Evolutionary conservation across 805 yeast genomes (phyloP), one percentile per base, ranked within the genome.

Genomic region (Kodamaea kakaduensis): DNA sequence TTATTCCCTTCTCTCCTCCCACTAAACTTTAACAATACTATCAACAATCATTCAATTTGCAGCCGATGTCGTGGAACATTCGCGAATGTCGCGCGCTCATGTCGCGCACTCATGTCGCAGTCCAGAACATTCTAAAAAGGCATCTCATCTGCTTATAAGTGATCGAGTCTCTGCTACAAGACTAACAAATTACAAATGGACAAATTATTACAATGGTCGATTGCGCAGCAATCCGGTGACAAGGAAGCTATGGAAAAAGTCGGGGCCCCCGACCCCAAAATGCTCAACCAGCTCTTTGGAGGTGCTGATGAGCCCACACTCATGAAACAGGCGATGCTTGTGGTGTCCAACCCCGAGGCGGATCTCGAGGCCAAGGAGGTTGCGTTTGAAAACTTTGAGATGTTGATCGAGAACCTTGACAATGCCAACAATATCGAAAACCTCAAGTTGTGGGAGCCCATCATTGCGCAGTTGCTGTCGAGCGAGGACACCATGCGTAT

Each of bases 391-490:
- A 86, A 87, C 56, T 83, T 90, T 51, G 96, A 90, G 56, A 87
- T 89, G 90, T 67, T 90, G 34, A 81, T 93, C 32, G 97, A 90
- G 54, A 88, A 88, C 51, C 60, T 90, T 41, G 97, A 93, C 58
- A 93, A 93, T 57, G 97, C 97, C 16, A 89, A 90, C 60, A 87
- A 87, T 51, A 80, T 90, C 46, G 90, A 84, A 45, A 84, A 82
- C 48, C 54, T 89, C 67, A 76, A 78, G 45, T 70, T 88, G 43
- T 93, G 97, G 98, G 77, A 71, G 15, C 67, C 79, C 3, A 56
- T 89, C 27, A 64, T 87, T n/a, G 54, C 58, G 1, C 72, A 73
- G 34, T 62, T 88, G 32, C 61, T 64, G 19, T 62, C 62, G 21
- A 60, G 64, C 5, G 54, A 54, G 2, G 49, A 58, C 2, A 47